Conservation (phyloP, 2,329 filamentous ascomycete genomes). For the Keithomyces neogunnii region DNA sequence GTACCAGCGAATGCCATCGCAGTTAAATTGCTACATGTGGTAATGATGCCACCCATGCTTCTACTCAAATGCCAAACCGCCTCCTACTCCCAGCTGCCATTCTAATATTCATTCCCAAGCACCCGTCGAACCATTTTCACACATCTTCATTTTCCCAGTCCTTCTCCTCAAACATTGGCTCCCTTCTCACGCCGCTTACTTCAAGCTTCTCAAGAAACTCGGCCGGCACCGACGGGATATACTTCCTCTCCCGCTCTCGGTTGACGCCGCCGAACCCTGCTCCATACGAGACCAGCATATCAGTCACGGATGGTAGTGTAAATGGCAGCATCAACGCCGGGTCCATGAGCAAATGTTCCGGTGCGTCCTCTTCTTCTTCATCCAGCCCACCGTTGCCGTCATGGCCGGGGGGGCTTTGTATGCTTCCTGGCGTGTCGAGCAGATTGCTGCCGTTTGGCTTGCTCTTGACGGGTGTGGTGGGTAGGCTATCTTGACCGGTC, state of each 20-base stretch:
- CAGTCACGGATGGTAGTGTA: conserved; percentile 87
- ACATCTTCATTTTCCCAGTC: conserved; percentile 62
- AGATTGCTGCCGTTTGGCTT: conserved; percentile 30
- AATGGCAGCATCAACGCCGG: conserved; percentile 91
- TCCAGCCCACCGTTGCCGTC: conserved; percentile 27
- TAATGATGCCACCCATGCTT: too few species aligned
- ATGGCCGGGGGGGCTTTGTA: conserved; percentile 30
- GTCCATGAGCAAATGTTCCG: conserved; percentile 72
- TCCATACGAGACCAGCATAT: conserved; percentile 94
- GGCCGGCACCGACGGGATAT: conserved; percentile 88
- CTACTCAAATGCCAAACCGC: too few species aligned
- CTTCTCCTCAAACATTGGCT: conserved; percentile 52
- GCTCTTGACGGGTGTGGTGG: conserved; percentile 34
- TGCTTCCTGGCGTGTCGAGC: conserved; percentile 32
- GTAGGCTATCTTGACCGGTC: conserved; percentile 26
- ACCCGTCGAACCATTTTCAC: conserved; percentile 12
- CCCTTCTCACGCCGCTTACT: conserved; percentile 39
- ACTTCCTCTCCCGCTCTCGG: conserved; percentile 84
- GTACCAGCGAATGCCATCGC: too few species aligned
- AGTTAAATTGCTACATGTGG: too few species aligned
- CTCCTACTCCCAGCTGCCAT: too few species aligned
- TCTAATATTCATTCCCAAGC: too few species aligned
- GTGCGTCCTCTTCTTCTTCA: conserved; percentile 59
- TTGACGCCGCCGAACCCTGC: conserved; percentile 92
- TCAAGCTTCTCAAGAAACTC: conserved; percentile 90